These are phyloP conservation scores for Rosa hybrid DNA, from an alignment of 331 rosid genomes.

Conservation along the genomic window DNA sequence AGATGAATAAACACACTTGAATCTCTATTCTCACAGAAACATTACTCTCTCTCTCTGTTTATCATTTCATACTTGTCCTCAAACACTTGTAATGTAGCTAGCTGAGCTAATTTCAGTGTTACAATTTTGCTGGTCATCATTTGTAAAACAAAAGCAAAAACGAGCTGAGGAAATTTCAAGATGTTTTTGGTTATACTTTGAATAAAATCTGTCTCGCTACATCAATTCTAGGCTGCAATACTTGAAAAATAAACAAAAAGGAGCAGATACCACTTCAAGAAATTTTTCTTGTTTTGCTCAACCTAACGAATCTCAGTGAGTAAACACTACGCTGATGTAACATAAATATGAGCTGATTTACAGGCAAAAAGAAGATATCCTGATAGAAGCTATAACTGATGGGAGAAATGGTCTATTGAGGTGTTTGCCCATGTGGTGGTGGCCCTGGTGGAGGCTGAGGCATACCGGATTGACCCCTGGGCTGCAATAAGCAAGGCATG, in stretches of 20 bases:
- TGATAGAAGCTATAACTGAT: background rate
- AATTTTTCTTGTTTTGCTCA: background rate
- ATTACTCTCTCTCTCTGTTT: too few species aligned
- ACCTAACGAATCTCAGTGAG: background rate
- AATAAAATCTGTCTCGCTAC: background rate
- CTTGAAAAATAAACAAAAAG: background rate
- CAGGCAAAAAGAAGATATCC: slow-evolving; percentile 10
- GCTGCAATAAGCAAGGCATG: slow-evolving; percentile 43
- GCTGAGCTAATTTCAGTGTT: too few species aligned
- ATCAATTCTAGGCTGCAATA: background rate
- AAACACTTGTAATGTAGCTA: too few species aligned
- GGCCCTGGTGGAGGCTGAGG: slow-evolving; percentile 63
- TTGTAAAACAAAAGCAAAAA: background rate
- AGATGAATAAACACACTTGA: too few species aligned
- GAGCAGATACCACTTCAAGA: background rate
- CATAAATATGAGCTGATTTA: background rate
- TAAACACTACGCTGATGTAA: background rate
- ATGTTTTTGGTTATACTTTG: background rate
- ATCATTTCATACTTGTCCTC: too few species aligned
- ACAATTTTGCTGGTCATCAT: background rate
- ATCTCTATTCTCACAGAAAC: too few species aligned
- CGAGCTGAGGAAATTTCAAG: background rate
- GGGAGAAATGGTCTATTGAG: slow-evolving; percentile 42
- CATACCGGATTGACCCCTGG: slow-evolving; percentile 71
- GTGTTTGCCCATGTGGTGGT: slow-evolving; percentile 56